Evolutionary conservation across 1,284 basidiomycete genomes (phyloP), one percentile per base, ranked within the genome.

Genomic region (Ganoderma resinaceum): DNA sequence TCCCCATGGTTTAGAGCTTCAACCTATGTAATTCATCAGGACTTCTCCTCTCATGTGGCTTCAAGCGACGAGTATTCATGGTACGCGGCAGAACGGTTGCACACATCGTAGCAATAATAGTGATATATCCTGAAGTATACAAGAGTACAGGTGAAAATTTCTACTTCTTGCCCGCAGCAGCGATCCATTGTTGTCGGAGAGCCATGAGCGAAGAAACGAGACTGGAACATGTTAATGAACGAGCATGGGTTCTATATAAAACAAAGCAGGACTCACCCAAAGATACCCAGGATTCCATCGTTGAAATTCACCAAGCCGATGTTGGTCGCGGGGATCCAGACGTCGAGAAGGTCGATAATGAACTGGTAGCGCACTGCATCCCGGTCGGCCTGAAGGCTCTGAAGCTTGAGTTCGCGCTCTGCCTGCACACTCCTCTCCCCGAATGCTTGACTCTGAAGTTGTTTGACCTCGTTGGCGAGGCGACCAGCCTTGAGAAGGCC

Each of bases 291-390:
- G 23, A 90, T 78, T 57, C 97, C 97, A 70, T 99, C 97, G 78
- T 94, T 96, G 73, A 98, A 78, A 75, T 89, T 87, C 72, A 93
- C 86, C 69, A 95, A 84, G 59, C 92, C 95, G 58, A 96, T 86
- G 70, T 88, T 92, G 57, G 93, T 92, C 14, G 96, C 94, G 14
- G 97, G 98, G 77, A 97, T 90, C 90, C 94, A 95, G 73, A 96
- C 81, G 78, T 97, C 95, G 69, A 96, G 83, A 26, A 88, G 78
- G 79, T 97, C 95, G 73, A 95, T 90, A 62, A 91, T 81, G 77
- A 97, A 89, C 80, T 97, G 95, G 75, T 88, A 88, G 29, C 91
- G 88, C 35, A 90, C 87, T 8, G 86, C 87, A 37, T 83, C 80
- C 52, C 89, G 90, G 73, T 91, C 86, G 53, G 80, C 79, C 75